Evolutionary conservation across 2,329 filamentous ascomycete species (phyloP).

Genomic region (Cladophialophora immunda): DNA sequence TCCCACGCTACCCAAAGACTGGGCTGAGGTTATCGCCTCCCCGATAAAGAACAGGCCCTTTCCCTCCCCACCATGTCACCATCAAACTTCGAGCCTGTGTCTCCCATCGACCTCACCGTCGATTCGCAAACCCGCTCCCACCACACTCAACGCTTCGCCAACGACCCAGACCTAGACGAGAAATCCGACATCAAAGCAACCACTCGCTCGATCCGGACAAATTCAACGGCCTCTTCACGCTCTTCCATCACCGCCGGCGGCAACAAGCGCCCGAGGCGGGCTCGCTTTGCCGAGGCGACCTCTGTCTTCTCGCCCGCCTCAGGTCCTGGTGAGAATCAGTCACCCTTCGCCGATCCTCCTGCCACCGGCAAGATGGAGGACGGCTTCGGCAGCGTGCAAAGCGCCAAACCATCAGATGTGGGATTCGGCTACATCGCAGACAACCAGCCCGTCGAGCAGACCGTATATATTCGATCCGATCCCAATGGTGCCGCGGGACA

Average conservation of each 20-base stretch:
- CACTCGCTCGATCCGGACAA: slow-evolving; percentile 37
- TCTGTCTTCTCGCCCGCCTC: slow-evolving; percentile 68
- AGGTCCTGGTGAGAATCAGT: slow-evolving; percentile 56
- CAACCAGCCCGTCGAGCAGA: slow-evolving; percentile 57
- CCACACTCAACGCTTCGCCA: slow-evolving; percentile 44
- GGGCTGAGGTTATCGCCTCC: slow-evolving; percentile 19
- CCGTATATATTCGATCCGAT: slow-evolving; percentile 59
- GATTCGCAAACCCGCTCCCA: slow-evolving; percentile 42
- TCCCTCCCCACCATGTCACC: slow-evolving; percentile 41
- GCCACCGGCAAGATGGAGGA: slow-evolving; percentile 42
- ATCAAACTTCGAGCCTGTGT: slow-evolving; percentile 46
- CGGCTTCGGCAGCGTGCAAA: slow-evolving; percentile 62
- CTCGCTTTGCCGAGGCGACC: slow-evolving; percentile 72
- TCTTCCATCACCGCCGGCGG: slow-evolving; percentile 49
- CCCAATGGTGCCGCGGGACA: slow-evolving; percentile 36
- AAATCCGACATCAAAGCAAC: slow-evolving; percentile 37
- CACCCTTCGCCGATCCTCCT: slow-evolving; percentile 61
- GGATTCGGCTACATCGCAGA: slow-evolving; percentile 88
- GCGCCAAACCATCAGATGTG: slow-evolving; percentile 75
- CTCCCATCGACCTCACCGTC: slow-evolving; percentile 50
- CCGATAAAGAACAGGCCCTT: slow-evolving; percentile 21
- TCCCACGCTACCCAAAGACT: slow-evolving; percentile 20
- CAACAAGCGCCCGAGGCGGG: slow-evolving; percentile 57
- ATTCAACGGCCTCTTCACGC: slow-evolving; percentile 43
- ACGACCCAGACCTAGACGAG: slow-evolving; percentile 38